Conservation (phyloP, 768 basidiomycete species). For the Kwoniella shandongensis region DNA sequence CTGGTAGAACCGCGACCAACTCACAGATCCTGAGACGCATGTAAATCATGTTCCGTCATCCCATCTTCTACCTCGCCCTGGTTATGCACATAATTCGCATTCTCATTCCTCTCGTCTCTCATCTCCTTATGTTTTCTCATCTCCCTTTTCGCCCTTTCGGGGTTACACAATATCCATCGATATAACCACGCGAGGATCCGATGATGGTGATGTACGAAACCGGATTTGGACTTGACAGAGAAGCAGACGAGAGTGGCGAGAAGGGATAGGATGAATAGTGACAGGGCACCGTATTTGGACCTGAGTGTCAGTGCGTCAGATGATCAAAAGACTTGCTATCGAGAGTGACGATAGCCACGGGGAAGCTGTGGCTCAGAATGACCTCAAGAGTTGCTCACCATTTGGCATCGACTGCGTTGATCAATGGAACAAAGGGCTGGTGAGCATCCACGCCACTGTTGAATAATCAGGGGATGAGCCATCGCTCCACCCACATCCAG, state of each 20-base stretch:
- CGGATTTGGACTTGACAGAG: slow-evolving; percentile 21
- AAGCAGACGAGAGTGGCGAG: slow-evolving; percentile 21
- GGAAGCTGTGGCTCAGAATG: background rate
- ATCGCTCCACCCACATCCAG: slow-evolving; percentile 29
- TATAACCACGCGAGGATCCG: slow-evolving; percentile 3
- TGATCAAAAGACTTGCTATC: background rate
- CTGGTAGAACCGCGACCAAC: too few species aligned
- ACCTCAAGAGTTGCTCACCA: slow-evolving; percentile 10
- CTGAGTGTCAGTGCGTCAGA: slow-evolving; percentile 11
- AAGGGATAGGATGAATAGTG: slow-evolving; percentile 17
- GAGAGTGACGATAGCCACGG: too few species aligned
- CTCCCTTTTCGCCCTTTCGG: background rate
- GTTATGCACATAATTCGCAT: slow-evolving; percentile 8
- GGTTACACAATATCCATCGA: slow-evolving; percentile 9
- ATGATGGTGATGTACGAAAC: slow-evolving; percentile 9
- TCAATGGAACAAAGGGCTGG: too few species aligned
- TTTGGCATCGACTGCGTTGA: slow-evolving; percentile 28
- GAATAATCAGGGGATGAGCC: too few species aligned
- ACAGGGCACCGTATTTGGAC: slow-evolving; percentile 40
- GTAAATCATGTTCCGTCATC: slow-evolving; percentile 16
- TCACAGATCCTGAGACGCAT: slow-evolving; percentile 20
- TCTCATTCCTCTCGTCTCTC: slow-evolving; percentile 10
- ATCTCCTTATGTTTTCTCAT: slow-evolving; percentile 6
- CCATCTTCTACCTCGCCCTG: slow-evolving; percentile 6
- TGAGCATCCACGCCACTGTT: background rate